Evolutionary conservation across 2,329 filamentous ascomycete genomes (phyloP), one percentile per base, ranked within the genome.

Genomic region (Penicillium sumatraense): DNA sequence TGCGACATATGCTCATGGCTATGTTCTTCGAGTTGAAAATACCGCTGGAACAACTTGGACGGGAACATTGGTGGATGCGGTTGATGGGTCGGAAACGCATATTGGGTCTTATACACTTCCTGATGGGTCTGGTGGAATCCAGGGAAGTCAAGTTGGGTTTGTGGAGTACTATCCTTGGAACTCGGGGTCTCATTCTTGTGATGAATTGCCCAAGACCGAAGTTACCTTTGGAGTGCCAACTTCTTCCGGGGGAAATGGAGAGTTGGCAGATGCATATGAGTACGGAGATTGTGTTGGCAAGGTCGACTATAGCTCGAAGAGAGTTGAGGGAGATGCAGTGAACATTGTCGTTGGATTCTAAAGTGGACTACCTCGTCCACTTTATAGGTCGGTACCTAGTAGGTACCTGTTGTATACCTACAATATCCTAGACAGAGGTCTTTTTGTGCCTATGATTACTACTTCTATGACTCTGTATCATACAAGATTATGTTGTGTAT

Each of bases 151-250:
- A 50, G 33, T 67, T 4, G 69, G 69, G 1, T 70, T 70, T 54
- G 56, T 71, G 3, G 69, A 71, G 51, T 67, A 71, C 57, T 71
- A 67, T 58, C 63, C 54, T 2, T 65, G 60, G 59, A 66, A 68
- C 14, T 52, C 53, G 2, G 51, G 20, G 9, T 14, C 26, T 18
- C 60, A 66, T 53, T 44, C 50, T 5, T 66, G 64, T 53, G 40
- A 38, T 6, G 26, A 51, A 16, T 44, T 67, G 46, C 65, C 65
- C 0, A 57, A 53, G 53, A 64, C 65, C 1, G 53, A 61, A 45
- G 59, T 61, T 13, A 56, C 53, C 3, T 67, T 68, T 36, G 60
- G 61, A 1, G 44, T 50, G n/a, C 66, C 66, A 8, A 59, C 42
- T 41, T 58, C 61, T 16, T 21, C 44, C 10, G 61, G 57, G 6